Evolutionary conservation across 495 filamentous ascomycete genomes (phyloP).

Genomic region (Polyplosphaeria fusca): DNA sequence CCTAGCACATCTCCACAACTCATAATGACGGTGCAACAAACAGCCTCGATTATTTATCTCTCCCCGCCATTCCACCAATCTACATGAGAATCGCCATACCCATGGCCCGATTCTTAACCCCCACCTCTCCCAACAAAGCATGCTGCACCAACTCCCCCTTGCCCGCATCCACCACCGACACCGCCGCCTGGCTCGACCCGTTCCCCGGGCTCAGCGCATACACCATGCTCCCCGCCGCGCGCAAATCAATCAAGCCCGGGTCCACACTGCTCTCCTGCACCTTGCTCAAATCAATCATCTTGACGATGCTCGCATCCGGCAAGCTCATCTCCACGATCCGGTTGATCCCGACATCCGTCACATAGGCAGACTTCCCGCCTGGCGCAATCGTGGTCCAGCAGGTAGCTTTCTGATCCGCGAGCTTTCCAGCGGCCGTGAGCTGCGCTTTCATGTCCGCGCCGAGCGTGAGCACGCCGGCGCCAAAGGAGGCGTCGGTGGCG

Average conservation of each 20-base stretch:
- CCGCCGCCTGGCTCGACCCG: constrained; percentile 43
- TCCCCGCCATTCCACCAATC: no score
- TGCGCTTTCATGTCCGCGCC: constrained; percentile 13
- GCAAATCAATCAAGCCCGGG: constrained; percentile 54
- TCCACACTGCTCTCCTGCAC: constrained; percentile 42
- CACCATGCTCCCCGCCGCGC: constrained; percentile 49
- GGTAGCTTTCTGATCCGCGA: constrained; percentile 52
- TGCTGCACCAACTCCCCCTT: constrained; percentile 37
- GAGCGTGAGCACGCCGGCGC: constrained; percentile 46
- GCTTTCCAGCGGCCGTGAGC: constrained; percentile 29
- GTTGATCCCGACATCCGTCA: constrained; percentile 52
- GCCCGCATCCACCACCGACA: constrained; percentile 52
- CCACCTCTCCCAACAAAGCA: constrained; percentile 12
- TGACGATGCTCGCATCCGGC: constrained; percentile 44
- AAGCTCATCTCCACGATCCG: constrained; percentile 53
- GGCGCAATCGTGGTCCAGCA: constrained; percentile 53
- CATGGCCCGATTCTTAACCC: constrained; percentile 14
- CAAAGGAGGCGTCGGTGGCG: constrained; percentile 56
- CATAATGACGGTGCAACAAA: no score
- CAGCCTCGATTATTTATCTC: no score
- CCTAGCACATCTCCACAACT: no score
- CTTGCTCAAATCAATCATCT: constrained; percentile 39
- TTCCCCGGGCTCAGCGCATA: constrained; percentile 57
- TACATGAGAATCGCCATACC: constrained; percentile 29
- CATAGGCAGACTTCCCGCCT: constrained; percentile 49